Evolutionary conservation across 176 grass and related monocot species (phyloP), one percentile per base, ranked within the genome.

Genomic region (Musa beccarii): DNA sequence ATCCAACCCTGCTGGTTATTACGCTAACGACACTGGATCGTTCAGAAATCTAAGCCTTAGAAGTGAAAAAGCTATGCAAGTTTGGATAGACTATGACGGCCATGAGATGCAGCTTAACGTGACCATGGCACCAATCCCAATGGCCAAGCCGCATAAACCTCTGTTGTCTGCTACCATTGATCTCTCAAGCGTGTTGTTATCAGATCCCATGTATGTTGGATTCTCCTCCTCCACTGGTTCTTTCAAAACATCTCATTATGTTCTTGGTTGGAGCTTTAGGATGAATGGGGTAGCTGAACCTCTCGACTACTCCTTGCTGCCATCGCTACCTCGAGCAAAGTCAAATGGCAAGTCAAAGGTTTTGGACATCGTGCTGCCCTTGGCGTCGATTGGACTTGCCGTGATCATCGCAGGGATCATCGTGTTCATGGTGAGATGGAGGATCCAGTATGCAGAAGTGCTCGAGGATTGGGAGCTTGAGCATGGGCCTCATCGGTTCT

Each of bases 381-480:
- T 77, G 24, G 78, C 73, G 50, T 76, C 56, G 1, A 28, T 21
- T n/a, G 68, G 23, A 9, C n/a, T 81, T 12, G 50, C 72, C 2
- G 52, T 81, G 25, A 50, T 63, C 13, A 3, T 69, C 0, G 74
- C 26, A 19, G 65, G 49, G 13, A 0, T 53, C 15, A 25, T 51
- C 49, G 3, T 51, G 52, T 29, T 81, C 1, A 11, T 53, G 0
- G 6, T 62, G 10, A n/a, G 71, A 1, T 66, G 77, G 49, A 52
- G 28, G 2, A 1, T n/a, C 1, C 68, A 76, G 81, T 81, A 80
- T 22, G 74, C n/a, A 2, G 81, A 87, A 61, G 10, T 86, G 15
- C 59, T 8, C 9, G 78, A 87, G 53, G 85, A 87, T 17, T 83
- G 81, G 85, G 81, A 87, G 73, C 2, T 63, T 0, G 81, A 87